These are phyloP conservation scores for Schwanniomyces occidentalis DNA, from an alignment of 805 yeast genomes.

Conservation along the genomic window DNA sequence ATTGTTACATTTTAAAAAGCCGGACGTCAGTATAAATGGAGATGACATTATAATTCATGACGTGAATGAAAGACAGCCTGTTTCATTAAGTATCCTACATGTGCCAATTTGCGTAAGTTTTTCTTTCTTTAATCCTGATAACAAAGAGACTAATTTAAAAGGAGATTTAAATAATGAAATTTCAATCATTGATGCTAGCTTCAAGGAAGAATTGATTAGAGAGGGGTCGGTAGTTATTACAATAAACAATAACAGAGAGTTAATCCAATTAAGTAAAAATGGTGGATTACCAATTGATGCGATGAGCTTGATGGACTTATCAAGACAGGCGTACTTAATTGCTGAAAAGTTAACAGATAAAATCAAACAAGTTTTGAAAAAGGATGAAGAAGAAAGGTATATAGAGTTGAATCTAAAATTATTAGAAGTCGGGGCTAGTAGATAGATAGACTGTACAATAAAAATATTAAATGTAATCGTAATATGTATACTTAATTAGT, in stretches of 20 bases:
- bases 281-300: slow-evolving; percentile 90
- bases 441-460: slow-evolving; percentile 21
- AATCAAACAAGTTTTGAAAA: slow-evolving; percentile 55
- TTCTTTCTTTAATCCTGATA: slow-evolving; percentile 74
- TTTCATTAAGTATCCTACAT: slow-evolving; percentile 80
- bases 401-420: slow-evolving; percentile 27
- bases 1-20: slow-evolving; percentile 76
- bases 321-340: slow-evolving; percentile 60
- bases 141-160: slow-evolving; percentile 66
- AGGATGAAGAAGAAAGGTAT: slow-evolving; percentile 53
- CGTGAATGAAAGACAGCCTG: slow-evolving; percentile 79
- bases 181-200: slow-evolving; percentile 71
- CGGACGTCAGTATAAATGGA: slow-evolving; percentile 62
- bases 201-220: slow-evolving; percentile 73
- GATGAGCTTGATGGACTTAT: slow-evolving; percentile 61
- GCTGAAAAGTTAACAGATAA: slow-evolving; percentile 66
- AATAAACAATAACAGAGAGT: slow-evolving; percentile 83
- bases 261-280: slow-evolving; percentile 85
- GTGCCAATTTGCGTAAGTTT: slow-evolving; percentile 88
- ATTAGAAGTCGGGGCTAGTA: slow-evolving; percentile 37
- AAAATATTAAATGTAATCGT: not conserved
- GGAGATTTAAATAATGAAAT: slow-evolving; percentile 63
- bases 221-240: slow-evolving; percentile 84
- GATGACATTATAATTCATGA: slow-evolving; percentile 68
- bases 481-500: not conserved